These are phyloP conservation scores for Fraxinus platypoda DNA, from an alignment of 305 asterid genomes.

Conservation along the genomic window DNA sequence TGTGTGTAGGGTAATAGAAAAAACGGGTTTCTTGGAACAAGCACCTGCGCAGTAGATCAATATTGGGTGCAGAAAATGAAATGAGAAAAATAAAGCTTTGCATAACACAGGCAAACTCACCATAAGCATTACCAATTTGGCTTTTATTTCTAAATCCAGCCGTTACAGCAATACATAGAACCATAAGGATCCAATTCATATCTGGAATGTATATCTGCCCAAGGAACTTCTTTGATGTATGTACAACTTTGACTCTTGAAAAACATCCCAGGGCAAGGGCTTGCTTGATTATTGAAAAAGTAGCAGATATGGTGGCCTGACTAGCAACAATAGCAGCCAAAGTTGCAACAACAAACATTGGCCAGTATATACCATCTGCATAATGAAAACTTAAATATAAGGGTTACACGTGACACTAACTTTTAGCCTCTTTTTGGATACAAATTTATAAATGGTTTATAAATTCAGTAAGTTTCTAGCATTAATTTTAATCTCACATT, in stretches of 20 bases:
- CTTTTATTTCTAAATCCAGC: conserved; percentile 90
- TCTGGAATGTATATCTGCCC: conserved; percentile 93
- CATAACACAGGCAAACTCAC: conserved; percentile 34
- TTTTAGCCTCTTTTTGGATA: neutral
- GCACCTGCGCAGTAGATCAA: neutral
- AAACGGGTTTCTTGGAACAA: neutral
- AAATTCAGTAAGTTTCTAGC: no score
- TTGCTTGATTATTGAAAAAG: conserved; percentile 91
- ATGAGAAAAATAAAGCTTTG: neutral
- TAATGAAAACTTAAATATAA: neutral
- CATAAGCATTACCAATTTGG: conserved; percentile 96
- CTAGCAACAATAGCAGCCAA: conserved; percentile 93
- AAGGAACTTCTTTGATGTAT: conserved; percentile 81
- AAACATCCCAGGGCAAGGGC: conserved; percentile 90
- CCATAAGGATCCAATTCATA: conserved; percentile 90
- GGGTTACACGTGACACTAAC: neutral
- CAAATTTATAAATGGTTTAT: no score
- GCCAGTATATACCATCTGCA: conserved; percentile 87
- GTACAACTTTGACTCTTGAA: conserved; percentile 90
- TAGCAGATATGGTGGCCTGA: conserved; percentile 90
- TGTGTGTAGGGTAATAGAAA: neutral
- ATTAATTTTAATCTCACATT: no score
- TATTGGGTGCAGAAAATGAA: neutral
- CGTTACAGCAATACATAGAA: conserved; percentile 89
- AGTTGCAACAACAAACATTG: conserved; percentile 77